Conservation (phyloP, 371 early-diverging fungal genomes). For the Mucor velutinosus region DNA sequence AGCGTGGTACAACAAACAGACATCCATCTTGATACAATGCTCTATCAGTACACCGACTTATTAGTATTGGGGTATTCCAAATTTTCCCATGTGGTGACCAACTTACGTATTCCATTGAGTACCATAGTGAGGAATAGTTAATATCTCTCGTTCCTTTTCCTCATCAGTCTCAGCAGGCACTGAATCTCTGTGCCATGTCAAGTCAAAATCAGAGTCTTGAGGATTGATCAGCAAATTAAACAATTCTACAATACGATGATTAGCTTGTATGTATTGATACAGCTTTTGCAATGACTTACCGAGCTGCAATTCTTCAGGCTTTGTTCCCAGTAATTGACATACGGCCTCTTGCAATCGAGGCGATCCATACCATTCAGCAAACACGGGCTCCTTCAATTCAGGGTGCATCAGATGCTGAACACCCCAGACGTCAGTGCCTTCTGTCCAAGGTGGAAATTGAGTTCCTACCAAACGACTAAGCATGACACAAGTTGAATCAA, state of each 20-base stretch:
- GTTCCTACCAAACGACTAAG: conserved; percentile 54
- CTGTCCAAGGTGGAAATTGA: conserved; percentile 62
- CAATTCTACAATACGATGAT: conserved; percentile 30
- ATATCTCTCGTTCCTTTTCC: conserved; percentile 42
- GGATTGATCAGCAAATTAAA: conserved; percentile 59
- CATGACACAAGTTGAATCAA: not conserved
- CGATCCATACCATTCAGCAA: conserved; percentile 59
- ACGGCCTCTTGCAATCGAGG: conserved; percentile 40
- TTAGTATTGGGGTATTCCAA: not conserved
- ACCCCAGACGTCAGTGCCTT: conserved; percentile 60
- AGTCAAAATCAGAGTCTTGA: conserved; percentile 51
- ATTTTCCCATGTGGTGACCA: not conserved
- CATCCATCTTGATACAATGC: conserved; percentile 60
- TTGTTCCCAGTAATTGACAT: conserved; percentile 40
- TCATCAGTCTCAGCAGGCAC: conserved; percentile 42
- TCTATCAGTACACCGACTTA: conserved; percentile 8
- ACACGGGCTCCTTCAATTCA: conserved; percentile 50
- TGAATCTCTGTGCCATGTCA: conserved; percentile 59
- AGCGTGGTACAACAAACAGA: conserved; percentile 52
- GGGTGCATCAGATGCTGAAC: conserved; percentile 60
- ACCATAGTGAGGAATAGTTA: conserved; percentile 58
- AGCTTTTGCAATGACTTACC: conserved; percentile 22
- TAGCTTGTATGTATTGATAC: not conserved
- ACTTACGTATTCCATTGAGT: conserved; percentile 60
- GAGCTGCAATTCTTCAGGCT: conserved; percentile 44